Percentiles rank a stretch among this genome's conserved stretches.
These are phyloP conservation scores for Vigna angularis DNA, from an alignment of 306 rosid species.

Conservation along the genomic window DNA sequence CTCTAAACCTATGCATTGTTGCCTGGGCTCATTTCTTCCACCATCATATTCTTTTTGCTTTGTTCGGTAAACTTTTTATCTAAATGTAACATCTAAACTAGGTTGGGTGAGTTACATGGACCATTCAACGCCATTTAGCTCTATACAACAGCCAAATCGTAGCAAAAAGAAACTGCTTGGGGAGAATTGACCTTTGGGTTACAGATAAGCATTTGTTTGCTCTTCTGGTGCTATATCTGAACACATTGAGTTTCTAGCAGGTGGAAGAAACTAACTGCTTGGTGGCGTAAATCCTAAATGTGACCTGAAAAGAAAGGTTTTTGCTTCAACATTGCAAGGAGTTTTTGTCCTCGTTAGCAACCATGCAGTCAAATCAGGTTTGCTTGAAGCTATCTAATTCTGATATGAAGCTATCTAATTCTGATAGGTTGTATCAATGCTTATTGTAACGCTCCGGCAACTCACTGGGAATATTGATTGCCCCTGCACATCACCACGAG, in stretches of 20 bases:
- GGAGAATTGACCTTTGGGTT: constrained; percentile 15
- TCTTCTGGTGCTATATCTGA: constrained; percentile 36
- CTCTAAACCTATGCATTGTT: constrained; percentile 6
- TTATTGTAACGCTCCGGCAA: too few relatives aligned
- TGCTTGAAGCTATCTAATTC: constrained; percentile 10
- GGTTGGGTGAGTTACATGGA: constrained; percentile 15
- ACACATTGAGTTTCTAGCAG: constrained; percentile 50
- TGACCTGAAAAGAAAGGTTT: constrained; percentile 74
- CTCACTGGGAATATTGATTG: too few relatives aligned
- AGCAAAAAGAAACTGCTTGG: not conserved
- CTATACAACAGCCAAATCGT: constrained; percentile 10
- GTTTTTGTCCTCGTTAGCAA: constrained; percentile 74
- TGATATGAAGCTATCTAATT: constrained; percentile 22
- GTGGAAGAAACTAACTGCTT: constrained; percentile 82
- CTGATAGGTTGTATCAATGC: constrained; percentile 33
- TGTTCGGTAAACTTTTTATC: constrained; percentile 20
- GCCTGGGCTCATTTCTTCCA: constrained; percentile 10
- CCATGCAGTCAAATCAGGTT: constrained; percentile 66
- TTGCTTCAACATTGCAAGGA: constrained; percentile 85
- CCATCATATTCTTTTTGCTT: constrained; percentile 13
- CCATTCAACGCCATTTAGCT: constrained; percentile 32
- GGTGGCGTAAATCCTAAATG: constrained; percentile 80
- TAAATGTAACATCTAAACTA: constrained; percentile 14
- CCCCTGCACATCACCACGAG: too few relatives aligned
- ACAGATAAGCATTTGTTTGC: constrained; percentile 30